These are phyloP conservation scores for Pseudogymnoascus sp. DNA, from an alignment of 2,329 filamentous ascomycete species.

Conservation along the genomic window DNA sequence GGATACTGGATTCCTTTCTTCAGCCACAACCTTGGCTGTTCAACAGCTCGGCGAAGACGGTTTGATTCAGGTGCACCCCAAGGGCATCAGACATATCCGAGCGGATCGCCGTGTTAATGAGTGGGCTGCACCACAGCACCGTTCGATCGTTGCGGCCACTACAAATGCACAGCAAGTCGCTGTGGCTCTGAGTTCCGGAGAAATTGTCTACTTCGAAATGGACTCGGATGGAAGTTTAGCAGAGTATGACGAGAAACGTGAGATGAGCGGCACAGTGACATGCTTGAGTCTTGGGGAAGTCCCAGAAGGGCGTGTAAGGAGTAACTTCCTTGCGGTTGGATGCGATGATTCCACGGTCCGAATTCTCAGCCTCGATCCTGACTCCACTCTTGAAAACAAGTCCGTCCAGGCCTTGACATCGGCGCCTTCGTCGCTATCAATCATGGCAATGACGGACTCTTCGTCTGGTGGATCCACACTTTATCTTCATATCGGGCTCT, in stretches of 20 bases:
- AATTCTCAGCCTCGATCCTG: conserved; percentile 80
- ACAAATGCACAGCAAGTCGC: conserved; percentile 92
- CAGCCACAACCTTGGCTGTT: conserved; percentile 81
- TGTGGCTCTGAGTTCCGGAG: conserved; percentile 86
- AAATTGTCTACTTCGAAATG: conserved; percentile 98
- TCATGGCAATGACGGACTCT: conserved; percentile 94
- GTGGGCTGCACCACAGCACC: conserved; percentile 87
- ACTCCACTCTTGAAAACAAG: conserved; percentile 84
- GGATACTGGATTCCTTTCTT: conserved; percentile 84
- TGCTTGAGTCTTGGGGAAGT: conserved; percentile 90
- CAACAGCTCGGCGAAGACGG: conserved; percentile 92
- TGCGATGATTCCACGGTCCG: conserved; percentile 96
- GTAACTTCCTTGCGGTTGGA: conserved; percentile 89
- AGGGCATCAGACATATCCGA: conserved; percentile 85
- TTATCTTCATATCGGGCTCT: conserved; percentile 91
- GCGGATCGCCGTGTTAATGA: conserved; percentile 72
- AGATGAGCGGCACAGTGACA: conserved; percentile 92
- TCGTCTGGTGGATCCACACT: conserved; percentile 79
- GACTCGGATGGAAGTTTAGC: conserved; percentile 82
- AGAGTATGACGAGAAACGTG: conserved; percentile 89
- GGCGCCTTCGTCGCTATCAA: conserved; percentile 76
- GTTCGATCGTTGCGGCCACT: conserved; percentile 88
- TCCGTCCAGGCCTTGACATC: conserved; percentile 91
- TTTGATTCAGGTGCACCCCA: conserved; percentile 90
- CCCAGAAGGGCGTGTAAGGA: conserved; percentile 79